Base-by-base conservation (phyloP, 2,329 filamentous ascomycete species). In the Alternaria postmessia region DNA sequence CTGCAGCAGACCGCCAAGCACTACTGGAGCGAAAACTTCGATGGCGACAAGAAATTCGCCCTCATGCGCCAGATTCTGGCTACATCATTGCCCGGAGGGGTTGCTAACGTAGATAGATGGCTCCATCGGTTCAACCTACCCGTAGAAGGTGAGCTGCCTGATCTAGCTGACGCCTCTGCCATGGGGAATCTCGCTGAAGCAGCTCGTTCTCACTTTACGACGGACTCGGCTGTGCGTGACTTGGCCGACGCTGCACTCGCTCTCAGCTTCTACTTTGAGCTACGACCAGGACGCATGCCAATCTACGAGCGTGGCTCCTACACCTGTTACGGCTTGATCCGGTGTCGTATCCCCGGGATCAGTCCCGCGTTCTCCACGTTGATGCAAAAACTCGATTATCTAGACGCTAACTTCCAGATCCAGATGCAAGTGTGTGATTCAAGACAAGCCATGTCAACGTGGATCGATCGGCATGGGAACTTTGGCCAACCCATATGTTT, bases 231-330 rank as follows among this genome's bases (percentile, higher is more conserved):
- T 51, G 47, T 51, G 47, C 32, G 24, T 38, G 32, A 36, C 47
- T 26, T 51, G 24, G 47, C 47, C 14, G 32, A 39, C 47, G 47
- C 47, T 39, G 32, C 34, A 36, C 47, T 51, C 30, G 47, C 47
- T 39, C 34, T 26, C 32, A 51, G 47, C n/a, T 51, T 51, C 32
- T 51, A 51, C 34, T 51, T 51, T 39, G 32, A 51, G 34, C 32
- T 51, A 51, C 32, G 32, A 8, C 26, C 26, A 30, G 26, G 44
- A 39, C 34, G 47, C 30, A 51, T 51, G 47, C 47, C 32, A 12
- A 39, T 51, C 18, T 51, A 51, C 34, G 47, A 51, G 47, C 30
- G 34, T 7, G 32, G 47, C 32, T 51, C 18, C 34, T 51, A 51
- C 9, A 51, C 32, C 24, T 51, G 32, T 51, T 51, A 51, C 34